These are phyloP conservation scores for Bjerkandera adusta DNA, from an alignment of 1,284 basidiomycete genomes.

Conservation along the genomic window DNA sequence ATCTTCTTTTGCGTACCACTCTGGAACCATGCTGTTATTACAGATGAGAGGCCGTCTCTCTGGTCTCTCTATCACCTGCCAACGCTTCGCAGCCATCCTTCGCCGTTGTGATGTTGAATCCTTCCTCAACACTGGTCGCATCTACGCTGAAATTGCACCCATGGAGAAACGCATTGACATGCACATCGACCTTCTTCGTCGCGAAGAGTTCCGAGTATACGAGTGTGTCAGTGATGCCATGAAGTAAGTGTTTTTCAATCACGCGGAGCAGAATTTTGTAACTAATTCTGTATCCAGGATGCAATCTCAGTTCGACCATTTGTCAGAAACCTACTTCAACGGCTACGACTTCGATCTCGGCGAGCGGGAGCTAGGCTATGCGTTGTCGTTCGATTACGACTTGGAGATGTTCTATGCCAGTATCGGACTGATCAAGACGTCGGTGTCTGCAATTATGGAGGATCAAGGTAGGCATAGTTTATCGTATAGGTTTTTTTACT, in stretches of 20 bases:
- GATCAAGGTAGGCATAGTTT: conserved; percentile 62
- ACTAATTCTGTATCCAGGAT: conserved; percentile 49
- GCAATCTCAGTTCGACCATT: conserved; percentile 87
- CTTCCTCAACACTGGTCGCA: conserved; percentile 81
- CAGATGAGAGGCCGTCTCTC: conserved; percentile 83
- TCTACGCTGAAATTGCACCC: conserved; percentile 81
- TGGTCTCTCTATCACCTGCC: conserved; percentile 78
- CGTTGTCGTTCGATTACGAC: conserved; percentile 81
- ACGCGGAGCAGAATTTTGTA: background rate
- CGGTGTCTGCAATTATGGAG: conserved; percentile 66
- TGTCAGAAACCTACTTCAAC: conserved; percentile 82
- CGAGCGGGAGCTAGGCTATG: conserved; percentile 85
- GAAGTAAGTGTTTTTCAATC: conserved; percentile 53
- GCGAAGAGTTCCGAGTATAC: conserved; percentile 89
- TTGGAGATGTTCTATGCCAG: conserved; percentile 91
- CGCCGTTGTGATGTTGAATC: conserved; percentile 76
- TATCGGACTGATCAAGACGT: conserved; percentile 84
- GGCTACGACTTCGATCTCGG: conserved; percentile 82
- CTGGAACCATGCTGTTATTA: background rate
- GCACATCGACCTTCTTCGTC: conserved; percentile 81
- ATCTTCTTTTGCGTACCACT: background rate
- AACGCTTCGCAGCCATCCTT: conserved; percentile 83
- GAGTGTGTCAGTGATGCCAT: conserved; percentile 89
- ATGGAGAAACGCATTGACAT: conserved; percentile 92
- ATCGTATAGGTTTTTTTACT: background rate